phyloP scores from a whole-genome alignment of 208 protist species.

The Trypanosoma caninum region DNA sequence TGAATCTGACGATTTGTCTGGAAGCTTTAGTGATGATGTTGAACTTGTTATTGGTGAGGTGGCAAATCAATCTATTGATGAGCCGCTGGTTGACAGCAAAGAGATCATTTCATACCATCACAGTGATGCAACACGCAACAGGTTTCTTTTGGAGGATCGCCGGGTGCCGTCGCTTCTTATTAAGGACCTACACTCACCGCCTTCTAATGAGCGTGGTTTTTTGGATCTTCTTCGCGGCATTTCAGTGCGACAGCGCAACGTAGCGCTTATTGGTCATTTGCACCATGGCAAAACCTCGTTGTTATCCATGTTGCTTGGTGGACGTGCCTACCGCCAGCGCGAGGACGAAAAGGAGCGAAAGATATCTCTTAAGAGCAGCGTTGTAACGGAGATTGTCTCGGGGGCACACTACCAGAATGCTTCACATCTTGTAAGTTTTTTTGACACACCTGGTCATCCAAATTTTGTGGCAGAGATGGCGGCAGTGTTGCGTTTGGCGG shows the following conservation, averaged over 20 bases:
- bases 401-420: slow-evolving; percentile 45
- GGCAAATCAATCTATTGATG: slow-evolving; percentile 48
- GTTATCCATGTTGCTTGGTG: slow-evolving; percentile 75
- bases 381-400: slow-evolving; percentile 46
- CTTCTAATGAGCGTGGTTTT: slow-evolving; percentile 27
- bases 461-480: slow-evolving; percentile 97
- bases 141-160: slow-evolving; percentile 41
- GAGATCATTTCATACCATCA: slow-evolving; percentile 16
- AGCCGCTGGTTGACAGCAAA: slow-evolving; percentile 55
- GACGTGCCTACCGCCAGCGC: slow-evolving; percentile 41
- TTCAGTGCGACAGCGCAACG: slow-evolving; percentile 91
- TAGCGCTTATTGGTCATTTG: slow-evolving; percentile 93
- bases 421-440: slow-evolving; percentile 91
- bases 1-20: neutral
- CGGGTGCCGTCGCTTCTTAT: slow-evolving; percentile 27
- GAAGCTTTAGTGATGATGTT: slow-evolving; percentile 75
- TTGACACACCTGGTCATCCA: slow-evolving; percentile 99
- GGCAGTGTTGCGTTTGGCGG: slow-evolving; percentile 92
- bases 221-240: slow-evolving; percentile 42
- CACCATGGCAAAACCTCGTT: slow-evolving; percentile 98
- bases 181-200: neutral
- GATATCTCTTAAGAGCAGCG: slow-evolving; percentile 69
- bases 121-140: slow-evolving; percentile 10
- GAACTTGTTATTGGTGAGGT: slow-evolving; percentile 81
- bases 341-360: slow-evolving; percentile 56